These are phyloP conservation scores for Colletotrichum agaves DNA, from an alignment of 2,329 filamentous ascomycete species.

Conservation along the genomic window DNA sequence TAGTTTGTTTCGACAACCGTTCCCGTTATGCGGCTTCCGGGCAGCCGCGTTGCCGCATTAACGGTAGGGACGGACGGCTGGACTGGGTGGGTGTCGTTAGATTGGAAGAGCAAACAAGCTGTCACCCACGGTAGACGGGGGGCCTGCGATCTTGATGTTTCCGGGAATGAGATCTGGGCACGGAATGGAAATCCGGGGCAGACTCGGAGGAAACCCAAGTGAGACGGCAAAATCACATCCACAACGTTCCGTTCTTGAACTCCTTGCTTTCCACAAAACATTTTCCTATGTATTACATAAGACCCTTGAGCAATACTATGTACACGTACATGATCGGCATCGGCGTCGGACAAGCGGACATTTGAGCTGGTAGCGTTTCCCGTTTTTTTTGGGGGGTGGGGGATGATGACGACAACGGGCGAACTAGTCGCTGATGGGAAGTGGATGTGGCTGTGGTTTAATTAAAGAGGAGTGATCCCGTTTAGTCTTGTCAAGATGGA, in stretches of 20 bases:
- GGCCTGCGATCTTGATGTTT: background rate
- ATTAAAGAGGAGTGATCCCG: conserved; percentile 19
- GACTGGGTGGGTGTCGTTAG: background rate
- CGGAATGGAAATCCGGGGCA: conserved; percentile 1
- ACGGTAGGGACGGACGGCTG: background rate
- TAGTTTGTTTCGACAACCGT: conserved; percentile 34
- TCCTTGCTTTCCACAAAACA: no score
- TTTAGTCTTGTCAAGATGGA: conserved; percentile 19
- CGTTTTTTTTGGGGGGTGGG: background rate
- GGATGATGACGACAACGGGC: conserved; percentile 21
- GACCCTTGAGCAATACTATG: no score
- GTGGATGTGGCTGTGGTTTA: conserved; percentile 33
- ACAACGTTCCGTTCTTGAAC: no score
- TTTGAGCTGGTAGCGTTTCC: conserved; percentile 6
- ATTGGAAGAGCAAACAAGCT: conserved; percentile 15
- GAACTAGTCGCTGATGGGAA: background rate
- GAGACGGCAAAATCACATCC: background rate
- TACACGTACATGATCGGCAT: background rate
- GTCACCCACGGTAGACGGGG: background rate
- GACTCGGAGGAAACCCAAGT: background rate
- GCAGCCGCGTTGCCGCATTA: conserved; percentile 10
- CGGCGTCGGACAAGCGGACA: conserved; percentile 4
- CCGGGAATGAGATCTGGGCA: background rate
- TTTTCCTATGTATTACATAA: background rate
- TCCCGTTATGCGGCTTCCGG: conserved; percentile 21